Conservation (phyloP, 257 asterid genomes). For the Nicotiana knightiana region DNA sequence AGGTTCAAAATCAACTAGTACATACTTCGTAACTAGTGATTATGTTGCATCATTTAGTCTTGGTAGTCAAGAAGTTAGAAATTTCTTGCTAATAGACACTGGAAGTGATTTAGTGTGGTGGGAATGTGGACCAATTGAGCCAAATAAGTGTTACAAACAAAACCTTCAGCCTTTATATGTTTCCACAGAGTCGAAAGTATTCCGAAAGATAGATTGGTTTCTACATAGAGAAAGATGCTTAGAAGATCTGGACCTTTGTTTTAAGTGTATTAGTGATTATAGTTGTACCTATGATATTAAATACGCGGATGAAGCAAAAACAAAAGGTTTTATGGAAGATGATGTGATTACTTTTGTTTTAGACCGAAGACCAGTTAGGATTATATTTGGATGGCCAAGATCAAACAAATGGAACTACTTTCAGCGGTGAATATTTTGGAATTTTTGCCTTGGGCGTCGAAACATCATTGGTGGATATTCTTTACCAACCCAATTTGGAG, state of each 20-base stretch:
- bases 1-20: background rate
- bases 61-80: background rate
- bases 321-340: too few relatives aligned
- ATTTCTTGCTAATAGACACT: background rate
- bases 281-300: too few relatives aligned
- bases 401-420: too few relatives aligned
- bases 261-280: background rate
- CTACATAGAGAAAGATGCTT: background rate
- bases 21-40: background rate
- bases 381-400: too few relatives aligned
- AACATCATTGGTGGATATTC: too few relatives aligned
- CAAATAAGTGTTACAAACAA: background rate
- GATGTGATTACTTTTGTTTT: too few relatives aligned
- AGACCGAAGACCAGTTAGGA: too few relatives aligned
- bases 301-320: too few relatives aligned
- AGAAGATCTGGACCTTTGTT: background rate
- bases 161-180: background rate
- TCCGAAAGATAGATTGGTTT: background rate
- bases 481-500: too few relatives aligned
- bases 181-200: background rate
- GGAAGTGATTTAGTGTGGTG: background rate
- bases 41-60: background rate
- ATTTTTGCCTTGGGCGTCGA: too few relatives aligned
- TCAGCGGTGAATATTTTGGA: too few relatives aligned
- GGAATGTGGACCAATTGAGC: slow-evolving; percentile 3